Evolutionary conservation across 306 rosid genomes (phyloP), one percentile per base, ranked within the genome.

Genomic region (Begonia masoniana): DNA sequence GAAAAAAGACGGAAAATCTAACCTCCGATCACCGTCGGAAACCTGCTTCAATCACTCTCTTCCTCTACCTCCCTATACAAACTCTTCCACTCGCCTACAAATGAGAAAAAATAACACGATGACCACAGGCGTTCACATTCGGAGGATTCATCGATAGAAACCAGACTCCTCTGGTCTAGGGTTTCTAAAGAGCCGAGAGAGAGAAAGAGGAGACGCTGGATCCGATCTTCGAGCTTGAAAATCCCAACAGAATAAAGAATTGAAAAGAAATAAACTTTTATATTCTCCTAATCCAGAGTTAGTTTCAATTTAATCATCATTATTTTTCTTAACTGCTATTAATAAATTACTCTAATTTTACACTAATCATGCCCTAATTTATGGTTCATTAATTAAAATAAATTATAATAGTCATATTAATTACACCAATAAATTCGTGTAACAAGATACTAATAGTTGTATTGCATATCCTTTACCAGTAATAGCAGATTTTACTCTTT

Each of bases 171-270:
- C 49, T 10, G 49, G 49, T 45, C 15, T 45, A 45, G 49, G 49
- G 49, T 45, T 45, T 45, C n/a, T 45, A n/a, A 45, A n/a, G 7
- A n/a, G 15, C 4, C 43, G 58, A 31, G 47, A 46, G 53, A 52
- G 58, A 42, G 49, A 41, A 36, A 55, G 47, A 23, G 59, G 42
- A 45, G 49, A n/a, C 57, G 62, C 52, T 41, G 55, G 75, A 76
- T 76, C 82, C 67, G 75, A 76, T 72, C 71, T 72, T 72, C 63
- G 66, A 71, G 74, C 57, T 68, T 61, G 58, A 50, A 60, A 71
- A 76, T 62, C 73, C 64, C 70, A 64, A 64, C 66, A 63, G 68
- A 62, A 68, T 50, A n/a, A 56, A 43, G 63, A 56, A 41, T 47
- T 15, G 23, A 51, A 39, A 62, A 23, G 66, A 50, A 17, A 53